phyloP scores from a whole-genome alignment of 768 basidiomycete genomes.

The Phaeotremella fagi region DNA sequence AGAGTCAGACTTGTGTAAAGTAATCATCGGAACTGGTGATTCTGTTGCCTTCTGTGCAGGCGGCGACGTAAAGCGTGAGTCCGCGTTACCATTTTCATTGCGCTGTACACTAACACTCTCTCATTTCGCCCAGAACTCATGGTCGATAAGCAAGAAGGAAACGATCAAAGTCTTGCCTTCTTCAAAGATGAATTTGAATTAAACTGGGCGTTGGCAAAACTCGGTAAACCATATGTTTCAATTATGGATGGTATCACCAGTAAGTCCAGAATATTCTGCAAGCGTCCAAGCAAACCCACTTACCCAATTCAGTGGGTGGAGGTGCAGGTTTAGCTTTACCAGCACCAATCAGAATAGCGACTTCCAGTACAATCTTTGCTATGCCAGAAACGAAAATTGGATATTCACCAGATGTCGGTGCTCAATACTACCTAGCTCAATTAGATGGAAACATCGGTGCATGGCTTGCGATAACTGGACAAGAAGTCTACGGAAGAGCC shows the following conservation, averaged over 20 bases:
- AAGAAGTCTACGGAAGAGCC: slow-evolving; percentile 66
- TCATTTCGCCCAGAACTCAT: slow-evolving; percentile 20
- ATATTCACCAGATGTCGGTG: slow-evolving; percentile 79
- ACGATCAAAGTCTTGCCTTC: slow-evolving; percentile 57
- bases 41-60: slow-evolving; percentile 87
- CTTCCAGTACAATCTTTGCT: slow-evolving; percentile 81
- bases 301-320: slow-evolving; percentile 70
- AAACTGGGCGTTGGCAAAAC: slow-evolving; percentile 53
- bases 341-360: slow-evolving; percentile 86
- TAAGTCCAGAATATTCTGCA: slow-evolving; percentile 51
- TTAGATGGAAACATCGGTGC: slow-evolving; percentile 88
- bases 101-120: no score
- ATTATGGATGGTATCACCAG: slow-evolving; percentile 88
- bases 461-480: slow-evolving; percentile 84
- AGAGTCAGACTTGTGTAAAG: slow-evolving; percentile 35
- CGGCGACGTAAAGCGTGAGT: slow-evolving; percentile 84
- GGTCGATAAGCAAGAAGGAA: slow-evolving; percentile 30
- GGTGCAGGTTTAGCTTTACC: slow-evolving; percentile 81
- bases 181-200: slow-evolving; percentile 71
- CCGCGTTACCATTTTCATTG: background rate
- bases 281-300: slow-evolving; percentile 3
- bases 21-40: slow-evolving; percentile 43
- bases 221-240: slow-evolving; percentile 80
- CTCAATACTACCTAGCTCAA: slow-evolving; percentile 78
- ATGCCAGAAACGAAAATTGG: slow-evolving; percentile 80